Percentiles rank a stretch among this genome's conserved stretches.
phyloP scores from a whole-genome alignment of 2,329 filamentous ascomycete genomes.

The Fusarium sambucinum region DNA sequence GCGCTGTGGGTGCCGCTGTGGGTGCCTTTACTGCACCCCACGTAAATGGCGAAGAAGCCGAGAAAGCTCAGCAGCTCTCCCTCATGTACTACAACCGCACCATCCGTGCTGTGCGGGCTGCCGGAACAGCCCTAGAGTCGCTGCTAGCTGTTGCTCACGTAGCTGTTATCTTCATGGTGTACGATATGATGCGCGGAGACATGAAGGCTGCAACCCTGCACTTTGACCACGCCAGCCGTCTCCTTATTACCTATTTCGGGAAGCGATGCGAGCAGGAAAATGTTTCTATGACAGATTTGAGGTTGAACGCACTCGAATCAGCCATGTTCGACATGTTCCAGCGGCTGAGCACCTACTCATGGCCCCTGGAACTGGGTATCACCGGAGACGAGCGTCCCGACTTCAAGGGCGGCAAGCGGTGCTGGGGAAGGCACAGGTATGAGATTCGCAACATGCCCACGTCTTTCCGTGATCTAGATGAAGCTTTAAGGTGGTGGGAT shows the following conservation, averaged over 20 bases:
- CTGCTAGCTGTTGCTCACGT: constrained; percentile 29
- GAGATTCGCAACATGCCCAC: constrained; percentile 29
- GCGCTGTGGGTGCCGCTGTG: constrained; percentile 36
- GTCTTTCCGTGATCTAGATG: constrained; percentile 30
- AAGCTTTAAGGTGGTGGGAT: constrained; percentile 41
- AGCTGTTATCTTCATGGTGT: constrained; percentile 42
- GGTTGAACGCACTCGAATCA: constrained; percentile 29
- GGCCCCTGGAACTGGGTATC: constrained; percentile 33
- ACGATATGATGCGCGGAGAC: constrained; percentile 40
- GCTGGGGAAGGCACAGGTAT: constrained; percentile 23
- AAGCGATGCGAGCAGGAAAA: constrained; percentile 30
- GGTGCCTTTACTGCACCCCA: constrained; percentile 28
- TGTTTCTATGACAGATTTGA: constrained; percentile 17
- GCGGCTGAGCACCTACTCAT: constrained; percentile 40
- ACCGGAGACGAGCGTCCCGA: constrained; percentile 2
- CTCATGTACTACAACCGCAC: constrained; percentile 41
- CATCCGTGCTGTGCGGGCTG: constrained; percentile 21
- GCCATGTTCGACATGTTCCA: constrained; percentile 41
- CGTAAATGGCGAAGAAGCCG: constrained; percentile 16
- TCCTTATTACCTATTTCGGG: constrained; percentile 38
- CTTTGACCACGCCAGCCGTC: constrained; percentile 36
- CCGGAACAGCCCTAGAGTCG: not conserved
- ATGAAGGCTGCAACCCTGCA: constrained; percentile 34
- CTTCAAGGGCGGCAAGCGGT: constrained; percentile 4
- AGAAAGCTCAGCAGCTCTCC: constrained; percentile 23